These are phyloP conservation scores for Ganoderma leucocontextum DNA, from an alignment of 1,284 basidiomycete species.

Conservation along the genomic window DNA sequence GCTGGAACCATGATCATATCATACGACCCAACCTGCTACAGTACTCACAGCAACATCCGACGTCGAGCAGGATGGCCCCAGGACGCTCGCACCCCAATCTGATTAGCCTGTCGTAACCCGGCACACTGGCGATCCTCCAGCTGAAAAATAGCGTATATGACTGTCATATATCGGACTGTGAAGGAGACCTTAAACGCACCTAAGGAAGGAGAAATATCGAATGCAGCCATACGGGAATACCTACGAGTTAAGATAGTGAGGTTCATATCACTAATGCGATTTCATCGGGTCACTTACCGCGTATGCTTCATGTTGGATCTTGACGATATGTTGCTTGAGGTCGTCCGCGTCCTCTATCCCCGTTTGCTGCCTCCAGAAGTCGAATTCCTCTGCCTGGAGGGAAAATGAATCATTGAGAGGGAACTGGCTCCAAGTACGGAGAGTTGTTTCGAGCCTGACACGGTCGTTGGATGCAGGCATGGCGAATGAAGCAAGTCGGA, in stretches of 20 bases:
- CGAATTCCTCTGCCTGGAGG: conserved; percentile 37
- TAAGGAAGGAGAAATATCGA: conserved; percentile 1
- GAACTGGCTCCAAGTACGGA: not conserved
- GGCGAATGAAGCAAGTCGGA: no score
- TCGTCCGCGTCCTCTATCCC: conserved; percentile 47
- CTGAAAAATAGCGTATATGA: conserved; percentile 21
- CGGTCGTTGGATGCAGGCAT: not conserved
- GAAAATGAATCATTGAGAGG: not conserved
- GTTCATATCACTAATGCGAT: not conserved
- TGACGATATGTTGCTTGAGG: conserved; percentile 52
- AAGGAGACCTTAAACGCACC: not conserved
- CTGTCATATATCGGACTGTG: not conserved
- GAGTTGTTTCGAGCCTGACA: not conserved
- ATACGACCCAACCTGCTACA: not conserved
- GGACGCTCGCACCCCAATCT: conserved; percentile 46
- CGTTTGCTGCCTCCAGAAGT: conserved; percentile 49
- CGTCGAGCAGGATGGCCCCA: conserved; percentile 54
- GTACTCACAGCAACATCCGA: conserved; percentile 58
- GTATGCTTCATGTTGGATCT: conserved; percentile 43
- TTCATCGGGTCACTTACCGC: not conserved
- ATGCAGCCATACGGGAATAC: conserved; percentile 8
- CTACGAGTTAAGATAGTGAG: not conserved
- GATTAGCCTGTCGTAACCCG: conserved; percentile 51
- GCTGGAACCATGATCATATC: not conserved
- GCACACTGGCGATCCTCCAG: conserved; percentile 44